Evolutionary conservation across 2,329 filamentous ascomycete species (phyloP).

Genomic region (Acrocalymma vagum): DNA sequence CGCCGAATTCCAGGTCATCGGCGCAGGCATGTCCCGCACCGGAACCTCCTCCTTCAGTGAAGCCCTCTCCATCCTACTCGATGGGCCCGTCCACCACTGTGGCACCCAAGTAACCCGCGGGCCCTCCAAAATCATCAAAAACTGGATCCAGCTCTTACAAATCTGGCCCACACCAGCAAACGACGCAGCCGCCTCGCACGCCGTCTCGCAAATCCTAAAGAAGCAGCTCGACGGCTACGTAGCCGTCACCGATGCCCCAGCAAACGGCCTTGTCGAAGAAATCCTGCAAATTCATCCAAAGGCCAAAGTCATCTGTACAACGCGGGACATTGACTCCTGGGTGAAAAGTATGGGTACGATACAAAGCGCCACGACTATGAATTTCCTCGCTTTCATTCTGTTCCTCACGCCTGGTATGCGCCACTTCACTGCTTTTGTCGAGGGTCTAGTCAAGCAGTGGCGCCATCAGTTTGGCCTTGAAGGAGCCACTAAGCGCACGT

Average conservation of each 20-base stretch:
- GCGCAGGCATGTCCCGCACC: slow-evolving; percentile 53
- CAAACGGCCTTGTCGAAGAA: slow-evolving; percentile 52
- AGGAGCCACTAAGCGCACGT: slow-evolving; percentile 1
- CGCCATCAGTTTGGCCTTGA: too few species aligned
- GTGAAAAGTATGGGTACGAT: slow-evolving; percentile 14
- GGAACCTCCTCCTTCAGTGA: slow-evolving; percentile 59
- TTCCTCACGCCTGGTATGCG: slow-evolving; percentile 4
- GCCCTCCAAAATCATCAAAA: slow-evolving; percentile 6
- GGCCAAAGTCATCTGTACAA: slow-evolving; percentile 53
- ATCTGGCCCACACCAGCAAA: not conserved
- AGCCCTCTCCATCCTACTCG: slow-evolving; percentile 56
- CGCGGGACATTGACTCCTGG: slow-evolving; percentile 17
- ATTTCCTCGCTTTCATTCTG: slow-evolving; percentile 2
- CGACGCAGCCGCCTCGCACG: not conserved
- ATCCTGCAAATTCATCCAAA: slow-evolving; percentile 58
- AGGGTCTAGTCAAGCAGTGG: too few species aligned
- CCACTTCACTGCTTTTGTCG: too few species aligned
- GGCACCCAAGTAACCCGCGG: slow-evolving; percentile 48
- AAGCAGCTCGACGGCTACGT: slow-evolving; percentile 50
- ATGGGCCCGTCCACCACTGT: slow-evolving; percentile 59
- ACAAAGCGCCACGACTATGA: not conserved
- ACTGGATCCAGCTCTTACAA: slow-evolving; percentile 15
- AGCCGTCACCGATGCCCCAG: slow-evolving; percentile 55
- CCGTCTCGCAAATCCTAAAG: slow-evolving; percentile 33
- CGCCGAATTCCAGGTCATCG: slow-evolving; percentile 48